phyloP scores from a whole-genome alignment of 345 rosid species.

The Gossypium mustelinum region DNA sequence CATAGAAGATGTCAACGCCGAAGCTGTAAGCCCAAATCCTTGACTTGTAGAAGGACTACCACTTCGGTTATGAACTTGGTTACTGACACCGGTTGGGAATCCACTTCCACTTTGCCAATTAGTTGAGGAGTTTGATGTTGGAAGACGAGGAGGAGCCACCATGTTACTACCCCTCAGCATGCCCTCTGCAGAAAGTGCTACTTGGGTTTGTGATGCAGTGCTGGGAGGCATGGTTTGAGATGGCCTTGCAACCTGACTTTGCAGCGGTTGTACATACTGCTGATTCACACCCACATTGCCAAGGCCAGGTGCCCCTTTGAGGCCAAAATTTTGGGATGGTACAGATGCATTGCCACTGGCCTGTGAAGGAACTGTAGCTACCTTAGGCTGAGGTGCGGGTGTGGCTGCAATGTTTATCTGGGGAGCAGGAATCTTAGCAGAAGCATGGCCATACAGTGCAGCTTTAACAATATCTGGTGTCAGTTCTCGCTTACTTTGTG shows the following conservation, averaged over 20 bases:
- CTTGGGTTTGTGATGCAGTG: conserved; percentile 38
- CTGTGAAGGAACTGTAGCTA: conserved; percentile 26
- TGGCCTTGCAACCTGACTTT: conserved; percentile 48
- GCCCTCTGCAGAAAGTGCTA: conserved; percentile 41
- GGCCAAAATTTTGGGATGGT: conserved; percentile 1
- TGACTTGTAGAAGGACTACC: conserved; percentile 33
- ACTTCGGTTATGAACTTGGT: conserved; percentile 38
- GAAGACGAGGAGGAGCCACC: conserved; percentile 36
- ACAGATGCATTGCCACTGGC: not conserved
- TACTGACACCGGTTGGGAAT: conserved; percentile 29
- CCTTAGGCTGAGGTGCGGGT: conserved; percentile 57
- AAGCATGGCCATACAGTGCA: conserved; percentile 78
- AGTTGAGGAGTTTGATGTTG: conserved; percentile 45
- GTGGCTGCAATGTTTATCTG: conserved; percentile 81
- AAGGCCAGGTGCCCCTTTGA: conserved; percentile 45
- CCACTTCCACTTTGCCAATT: conserved; percentile 54
- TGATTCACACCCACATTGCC: conserved; percentile 50
- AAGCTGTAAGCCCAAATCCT: conserved; percentile 42
- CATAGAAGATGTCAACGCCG: conserved; percentile 39
- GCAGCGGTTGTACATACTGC: conserved; percentile 55
- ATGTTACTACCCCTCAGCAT: conserved; percentile 40
- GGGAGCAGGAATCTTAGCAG: conserved; percentile 93
- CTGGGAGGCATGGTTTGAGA: conserved; percentile 31
- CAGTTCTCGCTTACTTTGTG: conserved; percentile 84
- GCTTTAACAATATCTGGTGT: conserved; percentile 85